phyloP scores from a whole-genome alignment of 192 early-diverging fungal species.

The Umbelopsis ramanniana region DNA sequence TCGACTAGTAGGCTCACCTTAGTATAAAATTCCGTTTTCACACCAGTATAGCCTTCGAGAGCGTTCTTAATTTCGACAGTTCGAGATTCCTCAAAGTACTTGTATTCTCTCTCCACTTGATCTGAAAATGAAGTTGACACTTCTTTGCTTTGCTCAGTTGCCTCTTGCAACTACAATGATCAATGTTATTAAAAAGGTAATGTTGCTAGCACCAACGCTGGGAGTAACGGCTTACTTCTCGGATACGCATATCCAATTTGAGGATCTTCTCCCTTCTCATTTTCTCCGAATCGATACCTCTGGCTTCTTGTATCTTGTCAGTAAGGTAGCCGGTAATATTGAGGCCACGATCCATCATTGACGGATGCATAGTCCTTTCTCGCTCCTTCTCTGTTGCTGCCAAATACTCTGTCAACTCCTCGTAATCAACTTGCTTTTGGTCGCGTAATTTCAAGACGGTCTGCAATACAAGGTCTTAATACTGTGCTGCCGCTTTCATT shows the following conservation, averaged over 20 bases:
- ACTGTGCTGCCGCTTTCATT: slow-evolving; percentile 9
- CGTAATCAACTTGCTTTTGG: slow-evolving; percentile 95
- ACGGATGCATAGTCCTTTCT: slow-evolving; percentile 69
- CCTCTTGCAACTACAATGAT: slow-evolving; percentile 73
- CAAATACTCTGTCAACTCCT: slow-evolving; percentile 84
- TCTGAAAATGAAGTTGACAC: slow-evolving; percentile 76
- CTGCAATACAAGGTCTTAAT: slow-evolving; percentile 24
- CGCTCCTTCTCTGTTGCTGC: slow-evolving; percentile 71
- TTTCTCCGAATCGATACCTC: slow-evolving; percentile 85
- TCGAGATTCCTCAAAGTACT: slow-evolving; percentile 80
- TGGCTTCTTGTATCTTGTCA: slow-evolving; percentile 87
- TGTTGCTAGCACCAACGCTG: not conserved
- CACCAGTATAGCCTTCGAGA: slow-evolving; percentile 73
- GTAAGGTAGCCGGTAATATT: slow-evolving; percentile 76
- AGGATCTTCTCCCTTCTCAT: slow-evolving; percentile 79
- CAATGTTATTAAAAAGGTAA: not conserved
- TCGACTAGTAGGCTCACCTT: slow-evolving; percentile 49
- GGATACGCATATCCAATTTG: slow-evolving; percentile 73
- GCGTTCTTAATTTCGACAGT: slow-evolving; percentile 82
- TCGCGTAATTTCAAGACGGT: slow-evolving; percentile 85
- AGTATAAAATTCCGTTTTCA: slow-evolving; percentile 83
- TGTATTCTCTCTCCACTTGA: slow-evolving; percentile 82
- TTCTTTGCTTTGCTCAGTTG: slow-evolving; percentile 73
- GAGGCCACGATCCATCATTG: slow-evolving; percentile 50
- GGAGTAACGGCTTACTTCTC: slow-evolving; percentile 52